These are phyloP conservation scores for Echites panduratus DNA, from an alignment of 257 asterid genomes.

Conservation along the genomic window DNA sequence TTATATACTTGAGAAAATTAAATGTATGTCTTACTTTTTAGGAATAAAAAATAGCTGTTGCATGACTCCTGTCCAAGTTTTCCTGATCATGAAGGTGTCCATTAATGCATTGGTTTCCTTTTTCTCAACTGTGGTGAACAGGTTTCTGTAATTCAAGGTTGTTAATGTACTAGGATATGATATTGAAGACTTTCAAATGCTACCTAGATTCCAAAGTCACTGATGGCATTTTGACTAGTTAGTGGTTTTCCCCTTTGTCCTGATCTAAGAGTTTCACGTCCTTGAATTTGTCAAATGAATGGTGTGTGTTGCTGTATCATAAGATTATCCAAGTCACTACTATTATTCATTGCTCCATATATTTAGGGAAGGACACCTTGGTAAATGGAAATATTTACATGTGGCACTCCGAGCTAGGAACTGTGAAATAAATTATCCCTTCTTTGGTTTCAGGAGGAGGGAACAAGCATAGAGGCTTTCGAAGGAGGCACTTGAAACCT, in stretches of 20 bases:
- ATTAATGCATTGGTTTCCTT: neutral
- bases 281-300: neutral
- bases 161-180: neutral
- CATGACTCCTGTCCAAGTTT: neutral
- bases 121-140: neutral
- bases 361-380: no score
- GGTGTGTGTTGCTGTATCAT: neutral
- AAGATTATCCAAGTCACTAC: neutral
- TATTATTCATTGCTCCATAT: neutral
- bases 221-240: neutral
- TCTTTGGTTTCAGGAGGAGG: slow-evolving; percentile 59
- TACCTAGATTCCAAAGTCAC: neutral
- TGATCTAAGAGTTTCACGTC: neutral
- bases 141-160: neutral
- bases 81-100: neutral
- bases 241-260: neutral
- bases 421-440: neutral
- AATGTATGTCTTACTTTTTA: no score
- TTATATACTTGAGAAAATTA: neutral
- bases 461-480: slow-evolving; percentile 72
- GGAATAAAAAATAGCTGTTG: neutral
- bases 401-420: no score
- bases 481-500: slow-evolving; percentile 63
- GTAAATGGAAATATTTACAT: no score
- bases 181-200: neutral